A percentile compares a stretch with the other conserved stretches of the same genome.
These are phyloP conservation scores for Talaromyces thailandensis DNA, from an alignment of 495 filamentous ascomycete species.

Conservation along the genomic window DNA sequence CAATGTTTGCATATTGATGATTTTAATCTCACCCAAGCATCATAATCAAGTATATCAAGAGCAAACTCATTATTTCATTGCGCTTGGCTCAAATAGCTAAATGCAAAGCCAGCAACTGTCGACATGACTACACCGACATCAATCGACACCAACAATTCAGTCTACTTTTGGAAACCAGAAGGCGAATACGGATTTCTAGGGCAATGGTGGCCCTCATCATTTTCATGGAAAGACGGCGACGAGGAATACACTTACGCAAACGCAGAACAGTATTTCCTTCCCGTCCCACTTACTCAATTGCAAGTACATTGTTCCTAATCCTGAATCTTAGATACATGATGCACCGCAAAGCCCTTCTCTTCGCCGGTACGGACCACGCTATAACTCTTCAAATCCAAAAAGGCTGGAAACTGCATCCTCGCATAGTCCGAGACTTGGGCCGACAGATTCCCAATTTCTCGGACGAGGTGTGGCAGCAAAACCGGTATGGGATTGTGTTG, in stretches of 20 bases:
- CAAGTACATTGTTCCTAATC: not conserved
- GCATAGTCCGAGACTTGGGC: constrained; percentile 45
- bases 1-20: too few relatives aligned
- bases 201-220: constrained; percentile 26
- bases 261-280: constrained; percentile 17
- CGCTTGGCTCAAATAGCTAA: too few relatives aligned
- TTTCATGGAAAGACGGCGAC: constrained; percentile 13
- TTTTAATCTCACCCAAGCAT: too few relatives aligned
- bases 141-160: constrained; percentile 8
- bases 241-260: constrained; percentile 15
- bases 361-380: constrained; percentile 23
- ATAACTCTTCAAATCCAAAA: constrained; percentile 32
- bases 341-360: constrained; percentile 52
- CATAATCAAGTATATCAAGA: too few relatives aligned
- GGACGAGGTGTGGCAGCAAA: constrained; percentile 39
- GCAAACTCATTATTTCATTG: too few relatives aligned
- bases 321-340: constrained; percentile 44
- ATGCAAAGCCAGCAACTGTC: not conserved
- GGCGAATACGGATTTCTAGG: constrained; percentile 22
- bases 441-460: constrained; percentile 47
- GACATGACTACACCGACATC: not conserved
- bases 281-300: not conserved
- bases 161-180: constrained; percentile 26
- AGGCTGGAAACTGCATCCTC: constrained; percentile 17
- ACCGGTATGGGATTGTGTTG: constrained; percentile 47